Evolutionary conservation across 2,329 filamentous ascomycete species (phyloP).

Genomic region (Laburnicola sp.): DNA sequence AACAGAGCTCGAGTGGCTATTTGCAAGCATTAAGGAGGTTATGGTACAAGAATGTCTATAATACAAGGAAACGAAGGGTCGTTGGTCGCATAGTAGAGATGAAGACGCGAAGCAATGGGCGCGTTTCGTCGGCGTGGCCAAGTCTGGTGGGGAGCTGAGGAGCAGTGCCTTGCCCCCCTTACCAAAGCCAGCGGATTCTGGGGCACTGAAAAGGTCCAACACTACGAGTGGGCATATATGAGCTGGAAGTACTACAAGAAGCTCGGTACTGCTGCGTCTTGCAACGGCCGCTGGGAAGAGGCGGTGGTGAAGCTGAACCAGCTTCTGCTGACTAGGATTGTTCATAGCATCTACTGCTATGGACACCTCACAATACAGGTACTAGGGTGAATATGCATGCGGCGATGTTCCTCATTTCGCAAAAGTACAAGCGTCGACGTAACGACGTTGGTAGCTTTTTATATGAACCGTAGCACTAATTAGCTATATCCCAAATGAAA

Average conservation of each 20-base stretch:
- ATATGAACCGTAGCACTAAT: too few species aligned
- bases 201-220: slow-evolving; percentile 5
- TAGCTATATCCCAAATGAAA: too few species aligned
- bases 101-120: slow-evolving; percentile 3
- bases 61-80: too few species aligned
- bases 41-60: too few species aligned
- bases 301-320: slow-evolving; percentile 8
- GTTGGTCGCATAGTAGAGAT: background rate
- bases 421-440: too few species aligned
- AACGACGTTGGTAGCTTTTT: too few species aligned
- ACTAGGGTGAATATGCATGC: too few species aligned
- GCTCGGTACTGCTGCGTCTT: slow-evolving; percentile 3
- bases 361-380: too few species aligned
- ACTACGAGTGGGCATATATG: slow-evolving; percentile 5
- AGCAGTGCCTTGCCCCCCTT: slow-evolving; percentile 10
- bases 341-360: too few species aligned
- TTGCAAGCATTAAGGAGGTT: too few species aligned
- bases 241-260: slow-evolving; percentile 5
- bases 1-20: too few species aligned
- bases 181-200: slow-evolving; percentile 7
- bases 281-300: slow-evolving; percentile 3
- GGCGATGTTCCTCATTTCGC: too few species aligned
- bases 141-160: background rate
- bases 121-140: slow-evolving; percentile 5
- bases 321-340: slow-evolving; percentile 5